phyloP scores from a whole-genome alignment of 1,284 basidiomycete species.

The Naganishia liquefaciens region DNA sequence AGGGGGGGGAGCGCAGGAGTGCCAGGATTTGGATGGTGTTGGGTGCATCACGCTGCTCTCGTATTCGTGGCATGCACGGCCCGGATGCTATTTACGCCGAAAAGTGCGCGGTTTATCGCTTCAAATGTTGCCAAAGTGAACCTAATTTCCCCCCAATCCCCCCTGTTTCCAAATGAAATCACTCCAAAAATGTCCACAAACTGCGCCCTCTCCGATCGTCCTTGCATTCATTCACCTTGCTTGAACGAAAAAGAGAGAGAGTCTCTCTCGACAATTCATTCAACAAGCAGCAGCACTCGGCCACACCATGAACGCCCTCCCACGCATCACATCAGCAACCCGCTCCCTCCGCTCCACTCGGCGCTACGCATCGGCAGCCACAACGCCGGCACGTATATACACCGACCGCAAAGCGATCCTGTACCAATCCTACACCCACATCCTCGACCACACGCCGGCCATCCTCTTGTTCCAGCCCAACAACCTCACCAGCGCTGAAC shows the following conservation, averaged over 20 bases:
- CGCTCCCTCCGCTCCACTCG: background rate
- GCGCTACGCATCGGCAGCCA: conserved; percentile 6
- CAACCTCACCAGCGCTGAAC: conserved; percentile 51
- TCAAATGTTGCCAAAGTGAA: too few species aligned
- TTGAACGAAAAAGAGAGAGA: background rate
- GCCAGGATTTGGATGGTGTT: too few species aligned
- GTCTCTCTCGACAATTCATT: background rate
- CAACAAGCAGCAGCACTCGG: background rate
- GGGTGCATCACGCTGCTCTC: too few species aligned
- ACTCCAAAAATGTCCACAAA: too few species aligned
- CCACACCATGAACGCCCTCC: conserved; percentile 4
- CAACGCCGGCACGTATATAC: conserved; percentile 39
- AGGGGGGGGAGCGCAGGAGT: too few species aligned
- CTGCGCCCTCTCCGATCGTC: too few species aligned
- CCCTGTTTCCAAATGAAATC: too few species aligned
- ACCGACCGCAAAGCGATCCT: conserved; percentile 53
- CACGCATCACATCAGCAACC: background rate
- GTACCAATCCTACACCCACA: conserved; percentile 50
- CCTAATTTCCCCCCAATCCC: too few species aligned
- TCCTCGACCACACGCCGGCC: conserved; percentile 47
- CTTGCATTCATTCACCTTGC: too few species aligned
- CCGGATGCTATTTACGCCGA: too few species aligned
- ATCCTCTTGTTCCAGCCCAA: conserved; percentile 54
- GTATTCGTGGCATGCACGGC: too few species aligned
- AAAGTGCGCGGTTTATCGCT: too few species aligned